Evolutionary conservation across 352 stramenopile species (phyloP), one percentile per base, ranked within the genome.

Genomic region (Phytophthora litchii): DNA sequence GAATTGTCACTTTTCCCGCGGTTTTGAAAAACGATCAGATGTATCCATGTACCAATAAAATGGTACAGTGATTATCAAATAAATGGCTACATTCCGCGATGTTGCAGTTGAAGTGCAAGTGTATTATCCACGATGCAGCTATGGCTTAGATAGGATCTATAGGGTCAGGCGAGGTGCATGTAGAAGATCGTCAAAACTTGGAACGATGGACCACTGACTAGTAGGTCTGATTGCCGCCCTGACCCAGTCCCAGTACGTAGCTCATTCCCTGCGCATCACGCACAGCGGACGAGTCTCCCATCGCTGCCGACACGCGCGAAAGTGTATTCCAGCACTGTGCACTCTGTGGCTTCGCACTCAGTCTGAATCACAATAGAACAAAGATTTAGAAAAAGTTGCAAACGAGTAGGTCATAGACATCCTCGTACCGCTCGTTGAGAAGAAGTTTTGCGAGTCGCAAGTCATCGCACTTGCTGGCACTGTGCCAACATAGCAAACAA

Each of bases 201-300:
- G 34, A 17, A 51, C 25, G 49, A 53, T 40, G 21, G 16, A 29
- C 11, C 36, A 34, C 19, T 4, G 16, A 58, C 59, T 88, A 90
- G 59, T 89, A 84, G 38, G 83, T 91, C 54, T 86, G 59, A 60
- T 91, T 88, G 57, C 84, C 84, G 35, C 83, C 80, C 63, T 91
- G 84, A 7, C 84, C 84, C 31, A 93, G 68, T 3, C 86, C 86
- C 40, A 95, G 74, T 40, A 94, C 86, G 70, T 94, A 95, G 69
- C 86, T 94, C 84, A 95, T 95, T 59, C 75, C 85, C 66, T 93
- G 81, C n/a, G 86, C 86, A 32, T 93, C 84, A 25, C 83, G 81
- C 43, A 94, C 77, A n/a, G 76, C 85, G 16, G 79, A 86, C 19
- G 75, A 54, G 43, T 95, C 86, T 31, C 85, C 80, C 43, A 86